phyloP scores from a whole-genome alignment of 2,329 filamentous ascomycete genomes.

The Talaromyces amestolkiae region DNA sequence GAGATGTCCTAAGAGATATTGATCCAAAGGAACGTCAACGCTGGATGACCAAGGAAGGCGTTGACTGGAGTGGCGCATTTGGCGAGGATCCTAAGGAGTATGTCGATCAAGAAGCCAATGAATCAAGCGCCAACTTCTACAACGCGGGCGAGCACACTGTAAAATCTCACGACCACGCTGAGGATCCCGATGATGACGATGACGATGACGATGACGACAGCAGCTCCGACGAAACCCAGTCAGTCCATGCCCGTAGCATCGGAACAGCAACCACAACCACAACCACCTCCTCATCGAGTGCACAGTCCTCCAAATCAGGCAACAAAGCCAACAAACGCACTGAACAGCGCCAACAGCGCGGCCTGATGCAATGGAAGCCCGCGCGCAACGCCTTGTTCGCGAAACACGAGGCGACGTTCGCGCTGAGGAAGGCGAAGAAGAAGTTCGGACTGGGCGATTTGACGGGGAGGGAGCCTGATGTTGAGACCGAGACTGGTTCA shows the following conservation, averaged over 20 bases:
- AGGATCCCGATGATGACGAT: neutral
- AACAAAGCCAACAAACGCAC: slow-evolving; percentile 42
- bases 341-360: slow-evolving; percentile 80
- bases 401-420: slow-evolving; percentile 81
- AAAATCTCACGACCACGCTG: neutral
- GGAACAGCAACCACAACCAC: slow-evolving; percentile 42
- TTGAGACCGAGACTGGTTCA: slow-evolving; percentile 67
- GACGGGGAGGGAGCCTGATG: slow-evolving; percentile 77
- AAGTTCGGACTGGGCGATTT: slow-evolving; percentile 65
- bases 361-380: slow-evolving; percentile 93
- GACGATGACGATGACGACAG: slow-evolving; percentile 7
- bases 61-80: slow-evolving; percentile 85
- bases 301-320: slow-evolving; percentile 23
- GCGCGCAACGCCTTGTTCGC: slow-evolving; percentile 82
- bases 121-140: slow-evolving; percentile 44
- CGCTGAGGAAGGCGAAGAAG: slow-evolving; percentile 70
- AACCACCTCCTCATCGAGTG: slow-evolving; percentile 15
- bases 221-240: neutral
- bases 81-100: slow-evolving; percentile 69
- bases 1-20: slow-evolving; percentile 74
- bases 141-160: slow-evolving; percentile 42
- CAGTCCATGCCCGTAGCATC: neutral
- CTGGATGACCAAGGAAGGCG: slow-evolving; percentile 77
- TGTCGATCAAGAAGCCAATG: slow-evolving; percentile 50
- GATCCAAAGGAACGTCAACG: slow-evolving; percentile 64